These are phyloP conservation scores for Triticum aestivum DNA, from an alignment of 176 grass and related monocot species.

Conservation along the genomic window IWGSC_CS_RefSeq_v2.1 NC_057814.1:5526177-5526676, in stretches of 20 bases:
- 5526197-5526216: conserved; percentile 1
- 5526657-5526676: conserved; percentile 84
- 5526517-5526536: conserved; percentile 3
- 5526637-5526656: conserved; percentile 77
- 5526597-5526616: conserved; percentile 42
- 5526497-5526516: conserved; percentile 77
- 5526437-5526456: conserved; percentile 74
- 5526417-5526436: conserved; percentile 67
- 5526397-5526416: neutral
- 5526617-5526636: conserved; percentile 68
- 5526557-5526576: neutral
- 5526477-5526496: conserved; percentile 42
- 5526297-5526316: conserved; percentile 56
- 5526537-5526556: neutral
- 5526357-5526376: neutral
- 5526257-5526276: conserved; percentile 74
- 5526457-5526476: conserved; percentile 65
- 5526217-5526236: neutral
- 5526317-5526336: neutral
- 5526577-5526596: neutral
- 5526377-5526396: neutral
- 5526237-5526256: conserved; percentile 58
- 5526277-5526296: conserved; percentile 80
- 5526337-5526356: neutral
- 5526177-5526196: conserved; percentile 37